Conservation (phyloP, 176 grass and related monocot genomes). For the Hordeum marinum region DNA sequence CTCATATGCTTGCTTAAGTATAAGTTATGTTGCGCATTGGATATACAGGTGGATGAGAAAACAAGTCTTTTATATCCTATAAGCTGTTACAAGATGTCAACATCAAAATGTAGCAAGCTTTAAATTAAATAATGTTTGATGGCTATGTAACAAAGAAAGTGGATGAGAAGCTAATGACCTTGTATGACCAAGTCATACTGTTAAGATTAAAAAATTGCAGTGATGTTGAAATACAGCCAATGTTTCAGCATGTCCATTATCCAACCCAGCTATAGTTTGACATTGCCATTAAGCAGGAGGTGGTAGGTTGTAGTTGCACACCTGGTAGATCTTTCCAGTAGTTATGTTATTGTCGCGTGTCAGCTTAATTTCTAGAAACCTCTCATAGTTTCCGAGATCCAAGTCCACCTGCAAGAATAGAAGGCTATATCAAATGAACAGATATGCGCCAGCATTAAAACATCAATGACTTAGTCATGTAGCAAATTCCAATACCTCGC, state of each 20-base stretch:
- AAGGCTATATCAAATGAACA: not conserved
- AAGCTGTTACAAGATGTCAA: not conserved
- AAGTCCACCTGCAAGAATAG: constrained; percentile 36
- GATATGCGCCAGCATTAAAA: not conserved
- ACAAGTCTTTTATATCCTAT: not conserved
- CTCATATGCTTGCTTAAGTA: not conserved
- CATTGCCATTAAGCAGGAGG: not conserved
- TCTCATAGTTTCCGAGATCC: constrained; percentile 57
- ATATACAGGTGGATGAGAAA: not conserved
- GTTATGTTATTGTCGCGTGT: constrained; percentile 49
- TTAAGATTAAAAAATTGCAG: not conserved
- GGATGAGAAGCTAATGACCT: constrained; percentile 1
- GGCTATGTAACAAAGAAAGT: constrained; percentile 5
- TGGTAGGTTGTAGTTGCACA: not conserved
- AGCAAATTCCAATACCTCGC: constrained; percentile 20
- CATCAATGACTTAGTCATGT: not conserved
- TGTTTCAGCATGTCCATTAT: not conserved
- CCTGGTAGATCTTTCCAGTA: constrained; percentile 52
- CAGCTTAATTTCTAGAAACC: constrained; percentile 45
- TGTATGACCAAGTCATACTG: not conserved
- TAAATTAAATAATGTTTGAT: not conserved
- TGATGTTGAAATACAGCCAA: not conserved
- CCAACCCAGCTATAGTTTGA: not conserved
- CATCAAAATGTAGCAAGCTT: not conserved
- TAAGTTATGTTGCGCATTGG: not conserved